Evolutionary conservation across 305 asterid species (phyloP).

Genomic region (Solanum hybrid): DNA sequence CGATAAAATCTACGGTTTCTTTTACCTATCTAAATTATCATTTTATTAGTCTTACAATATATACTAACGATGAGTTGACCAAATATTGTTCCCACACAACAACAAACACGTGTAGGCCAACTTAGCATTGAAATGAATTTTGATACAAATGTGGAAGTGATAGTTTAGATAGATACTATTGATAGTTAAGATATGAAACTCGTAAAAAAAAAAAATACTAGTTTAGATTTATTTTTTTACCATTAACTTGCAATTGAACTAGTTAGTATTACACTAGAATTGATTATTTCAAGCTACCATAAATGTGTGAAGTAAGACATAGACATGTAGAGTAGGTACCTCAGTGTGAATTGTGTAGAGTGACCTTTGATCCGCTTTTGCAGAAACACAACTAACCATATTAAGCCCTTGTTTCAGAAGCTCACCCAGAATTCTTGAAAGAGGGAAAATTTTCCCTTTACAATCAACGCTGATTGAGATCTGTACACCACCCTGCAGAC

Average conservation of each 20-base stretch:
- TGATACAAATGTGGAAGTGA: too few species aligned
- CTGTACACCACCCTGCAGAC: slow-evolving; percentile 2
- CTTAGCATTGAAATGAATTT: too few species aligned
- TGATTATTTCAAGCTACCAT: neutral
- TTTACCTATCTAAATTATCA: neutral
- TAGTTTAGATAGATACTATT: neutral
- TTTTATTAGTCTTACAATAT: neutral
- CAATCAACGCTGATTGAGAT: neutral
- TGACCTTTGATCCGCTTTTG: neutral
- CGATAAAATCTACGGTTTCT: neutral
- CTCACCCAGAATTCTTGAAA: neutral
- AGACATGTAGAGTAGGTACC: neutral
- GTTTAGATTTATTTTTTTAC: too few species aligned
- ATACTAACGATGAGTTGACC: neutral
- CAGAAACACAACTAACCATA: slow-evolving; percentile 6
- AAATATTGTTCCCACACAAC: neutral
- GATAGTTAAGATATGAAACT: neutral
- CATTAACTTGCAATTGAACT: neutral
- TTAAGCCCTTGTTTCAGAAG: neutral
- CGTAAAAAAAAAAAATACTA: too few species aligned
- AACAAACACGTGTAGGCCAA: neutral
- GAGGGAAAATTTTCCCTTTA: neutral
- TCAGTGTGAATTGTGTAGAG: slow-evolving; percentile 8
- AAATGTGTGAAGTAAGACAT: neutral
- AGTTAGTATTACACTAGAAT: neutral